These are phyloP conservation scores for Stipa capillata DNA, from an alignment of 176 grass and related monocot genomes.

Conservation along the genomic window DNA sequence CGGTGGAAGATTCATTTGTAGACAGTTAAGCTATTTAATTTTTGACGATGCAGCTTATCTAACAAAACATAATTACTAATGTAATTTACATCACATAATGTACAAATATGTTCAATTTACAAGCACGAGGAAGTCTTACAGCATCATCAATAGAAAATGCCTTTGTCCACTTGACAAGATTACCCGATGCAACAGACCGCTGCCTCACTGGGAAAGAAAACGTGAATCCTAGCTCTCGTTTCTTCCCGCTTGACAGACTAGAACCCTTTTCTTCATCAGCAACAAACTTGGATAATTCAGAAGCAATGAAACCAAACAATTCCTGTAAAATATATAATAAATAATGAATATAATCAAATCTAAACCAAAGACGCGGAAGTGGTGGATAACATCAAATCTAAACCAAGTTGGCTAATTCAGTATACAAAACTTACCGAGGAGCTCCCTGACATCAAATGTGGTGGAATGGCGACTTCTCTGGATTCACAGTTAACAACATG, in stretches of 20 bases:
- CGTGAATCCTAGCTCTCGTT: slow-evolving; percentile 72
- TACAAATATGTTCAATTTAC: background rate
- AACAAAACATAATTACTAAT: background rate
- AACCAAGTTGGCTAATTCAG: background rate
- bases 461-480: slow-evolving; percentile 49
- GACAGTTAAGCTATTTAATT: background rate
- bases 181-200: slow-evolving; percentile 53
- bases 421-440: slow-evolving; percentile 35
- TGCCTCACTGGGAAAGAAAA: slow-evolving; percentile 97
- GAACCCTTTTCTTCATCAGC: slow-evolving; percentile 34
- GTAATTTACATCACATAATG: background rate
- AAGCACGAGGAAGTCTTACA: slow-evolving; percentile 33
- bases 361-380: background rate
- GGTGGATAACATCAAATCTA: background rate
- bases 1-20: background rate
- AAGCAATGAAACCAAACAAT: slow-evolving; percentile 82
- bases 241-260: slow-evolving; percentile 23
- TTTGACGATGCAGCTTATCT: background rate
- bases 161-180: slow-evolving; percentile 91
- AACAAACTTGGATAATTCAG: slow-evolving; percentile 59
- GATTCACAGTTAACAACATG: slow-evolving; percentile 34
- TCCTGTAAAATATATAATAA: slow-evolving; percentile 31
- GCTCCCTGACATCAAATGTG: slow-evolving; percentile 61
- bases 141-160: slow-evolving; percentile 76
- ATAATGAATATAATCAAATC: background rate